Conservation (phyloP, 108 stramenopile genomes). For the Fistulifera solaris region DNA sequence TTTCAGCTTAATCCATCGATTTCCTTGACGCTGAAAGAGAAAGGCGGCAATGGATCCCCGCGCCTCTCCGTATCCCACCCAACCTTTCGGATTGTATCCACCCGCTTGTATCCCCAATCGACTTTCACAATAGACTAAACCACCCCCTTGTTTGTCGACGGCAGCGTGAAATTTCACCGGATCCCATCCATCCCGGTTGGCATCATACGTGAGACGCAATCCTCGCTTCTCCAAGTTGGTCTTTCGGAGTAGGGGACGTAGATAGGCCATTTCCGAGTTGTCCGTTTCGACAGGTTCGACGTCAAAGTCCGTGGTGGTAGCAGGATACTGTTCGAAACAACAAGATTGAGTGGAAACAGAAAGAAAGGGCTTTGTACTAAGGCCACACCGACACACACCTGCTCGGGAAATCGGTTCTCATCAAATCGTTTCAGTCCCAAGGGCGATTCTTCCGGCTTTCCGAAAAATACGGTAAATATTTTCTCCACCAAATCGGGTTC, state of each 20-base stretch:
- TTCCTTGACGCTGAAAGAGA: constrained; percentile 44
- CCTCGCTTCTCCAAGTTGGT: constrained; percentile 67
- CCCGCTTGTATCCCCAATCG: constrained; percentile 51
- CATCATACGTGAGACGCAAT: constrained; percentile 65
- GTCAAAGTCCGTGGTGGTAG: constrained; percentile 45
- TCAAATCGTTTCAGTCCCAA: constrained; percentile 48
- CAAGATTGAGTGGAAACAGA: constrained; percentile 5
- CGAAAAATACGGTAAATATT: constrained; percentile 79
- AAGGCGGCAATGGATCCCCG: constrained; percentile 81
- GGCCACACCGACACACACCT: not conserved
- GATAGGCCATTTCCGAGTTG: constrained; percentile 42
- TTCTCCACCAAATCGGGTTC: constrained; percentile 51
- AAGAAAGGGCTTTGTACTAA: not conserved
- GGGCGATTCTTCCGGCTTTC: constrained; percentile 62
- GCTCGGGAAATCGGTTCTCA: constrained; percentile 10
- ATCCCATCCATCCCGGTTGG: constrained; percentile 76
- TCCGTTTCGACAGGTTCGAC: constrained; percentile 64
- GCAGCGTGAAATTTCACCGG: constrained; percentile 50
- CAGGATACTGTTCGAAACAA: constrained; percentile 54
- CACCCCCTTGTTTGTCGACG: constrained; percentile 69
- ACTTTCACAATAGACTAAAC: constrained; percentile 47
- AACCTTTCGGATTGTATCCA: constrained; percentile 77
- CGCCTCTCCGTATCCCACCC: constrained; percentile 78
- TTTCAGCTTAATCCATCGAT: constrained; percentile 39
- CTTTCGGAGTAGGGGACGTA: constrained; percentile 74